These are phyloP conservation scores for Phytophthora sp. DNA, from an alignment of 352 stramenopile species.

Conservation along the genomic window DNA sequence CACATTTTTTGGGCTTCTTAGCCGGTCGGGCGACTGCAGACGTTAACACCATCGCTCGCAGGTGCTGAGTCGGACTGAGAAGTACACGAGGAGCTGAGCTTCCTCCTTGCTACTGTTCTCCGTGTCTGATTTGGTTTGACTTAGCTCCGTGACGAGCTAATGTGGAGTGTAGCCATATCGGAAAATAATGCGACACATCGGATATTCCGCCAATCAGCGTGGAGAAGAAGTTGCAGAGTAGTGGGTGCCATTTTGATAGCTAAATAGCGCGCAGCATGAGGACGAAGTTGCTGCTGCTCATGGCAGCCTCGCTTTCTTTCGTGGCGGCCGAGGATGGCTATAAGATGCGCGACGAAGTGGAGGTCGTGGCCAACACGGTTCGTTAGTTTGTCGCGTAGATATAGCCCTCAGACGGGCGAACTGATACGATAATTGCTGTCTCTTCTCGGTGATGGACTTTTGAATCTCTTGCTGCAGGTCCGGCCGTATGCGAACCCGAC, in stretches of 20 bases:
- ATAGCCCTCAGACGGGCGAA: neutral
- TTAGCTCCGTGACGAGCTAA: slow-evolving; percentile 4
- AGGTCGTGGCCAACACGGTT: slow-evolving; percentile 77
- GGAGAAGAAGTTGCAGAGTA: neutral
- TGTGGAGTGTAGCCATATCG: slow-evolving; percentile 28
- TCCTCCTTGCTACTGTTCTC: neutral
- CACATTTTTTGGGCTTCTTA: slow-evolving; percentile 14
- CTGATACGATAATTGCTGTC: neutral
- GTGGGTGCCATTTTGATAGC: slow-evolving; percentile 17
- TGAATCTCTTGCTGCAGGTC: slow-evolving; percentile 35
- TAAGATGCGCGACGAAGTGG: slow-evolving; percentile 67
- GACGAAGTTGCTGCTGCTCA: slow-evolving; percentile 23
- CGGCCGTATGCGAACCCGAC: slow-evolving; percentile 98
- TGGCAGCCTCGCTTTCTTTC: slow-evolving; percentile 8
- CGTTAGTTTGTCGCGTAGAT: slow-evolving; percentile 1
- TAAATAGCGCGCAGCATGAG: slow-evolving; percentile 23
- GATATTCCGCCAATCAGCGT: slow-evolving; percentile 26
- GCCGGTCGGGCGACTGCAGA: slow-evolving; percentile 18
- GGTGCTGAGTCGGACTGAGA: neutral
- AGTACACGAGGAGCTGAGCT: neutral
- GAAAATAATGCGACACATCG: slow-evolving; percentile 26
- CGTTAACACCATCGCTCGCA: slow-evolving; percentile 15
- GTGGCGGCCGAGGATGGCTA: slow-evolving; percentile 41
- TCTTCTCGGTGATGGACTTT: slow-evolving; percentile 3
- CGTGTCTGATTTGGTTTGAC: slow-evolving; percentile 8